Base-by-base conservation (phyloP, 257 asterid genomes). In the Solanum paucissectum region DNA sequence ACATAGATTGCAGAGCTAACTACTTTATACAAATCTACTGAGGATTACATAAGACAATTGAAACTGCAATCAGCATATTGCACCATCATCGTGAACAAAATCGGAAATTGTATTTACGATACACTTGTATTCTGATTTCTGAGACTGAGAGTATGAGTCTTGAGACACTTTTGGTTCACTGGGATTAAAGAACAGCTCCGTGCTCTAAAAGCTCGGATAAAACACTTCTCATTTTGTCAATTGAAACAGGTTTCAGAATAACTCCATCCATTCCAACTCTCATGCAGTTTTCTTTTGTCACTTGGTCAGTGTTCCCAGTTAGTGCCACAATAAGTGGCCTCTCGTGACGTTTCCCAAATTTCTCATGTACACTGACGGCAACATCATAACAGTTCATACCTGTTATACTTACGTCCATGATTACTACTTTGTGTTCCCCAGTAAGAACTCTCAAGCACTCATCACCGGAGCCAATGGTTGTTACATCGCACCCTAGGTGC, bases 181-280 rank as follows among this genome's bases (percentile, higher is more conserved):
- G 86, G 83, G 94, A 86, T 69, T 93, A 97, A 58, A 91, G 90
- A 16, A 95, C 79, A 86, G 90, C 91, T 10, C 98, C 95, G 77
- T 91, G 98, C 85, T 96, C 98, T 82, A 97, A 44, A 87, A 97
- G 96, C 84, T 94, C 98, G 5, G 97, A 93, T 12, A 97, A 90
- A 33, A 92, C 94, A 83, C 93, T 95, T 88, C 96, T 94, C 98
- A 97, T 96, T 93, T 93, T 95, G 87, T 96, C 98, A 18, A 97
- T 93, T 2, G 99, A 96, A 40, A 94, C 89, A 29, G 99, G 99
- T 92, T 97, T 97, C 69, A 92, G 88, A 64, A 96, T 75, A 73
- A 96, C 95, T 40, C 98, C 99, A 29, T 93, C 94, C 95, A 97
- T 94, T 29, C 99, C 99, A 36, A 92, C 96, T 87, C 98, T 93